Base-by-base conservation (phyloP, 2,329 filamentous ascomycete genomes). In the Pseudogymnoascus sp. region DNA sequence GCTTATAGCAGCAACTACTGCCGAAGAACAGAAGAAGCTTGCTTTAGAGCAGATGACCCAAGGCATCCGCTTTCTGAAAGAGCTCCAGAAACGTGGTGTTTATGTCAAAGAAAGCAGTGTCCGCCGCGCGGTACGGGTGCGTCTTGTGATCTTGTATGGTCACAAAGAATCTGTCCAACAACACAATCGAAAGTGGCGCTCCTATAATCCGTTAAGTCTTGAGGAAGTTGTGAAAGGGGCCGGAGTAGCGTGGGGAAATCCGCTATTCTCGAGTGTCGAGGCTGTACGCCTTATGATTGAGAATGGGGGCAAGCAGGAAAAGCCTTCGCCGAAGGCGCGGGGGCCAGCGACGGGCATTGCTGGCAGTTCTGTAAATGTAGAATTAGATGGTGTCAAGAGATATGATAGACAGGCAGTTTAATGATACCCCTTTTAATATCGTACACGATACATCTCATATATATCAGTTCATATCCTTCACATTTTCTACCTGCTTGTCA, bases 121-220 rank as follows among this genome's bases (percentile, higher is more conserved):
- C 28, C 62, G 62, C 28, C 64, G 50, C 57, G 68, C 67, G 3
- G 62, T 71, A 9, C 60, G 69, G 20, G 50, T 68, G 38, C 69
- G 70, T 14, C 61, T 71, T 6, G 47, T 69, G 18, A 62, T 61
- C 12, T 67, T 69, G 9, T 70, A 67, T 50, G 69, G 70, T 1
- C 66, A 64, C 1, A 64, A 65, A 22, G 37, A 22, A 25, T 71
- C 69, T 3, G 63, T 53, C 14, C 60, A 53, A 7, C 50, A 22
- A 14, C 61, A 65, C 35, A 70, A 70, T 50, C 61, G 62, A 53
- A 25, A 22, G n/a, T 66, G 57, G 12, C 47, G 61, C 50, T 38
- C 33, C 4, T 58, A 37, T 11, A 63, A 63, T 38, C 58, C 25
- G 8, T 28, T 64, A 6, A 50, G 4, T 2, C 57, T 68, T 37